These are phyloP conservation scores for Cercospora sp. DNA, from an alignment of 2,329 filamentous ascomycete species.

Conservation along the genomic window DNA sequence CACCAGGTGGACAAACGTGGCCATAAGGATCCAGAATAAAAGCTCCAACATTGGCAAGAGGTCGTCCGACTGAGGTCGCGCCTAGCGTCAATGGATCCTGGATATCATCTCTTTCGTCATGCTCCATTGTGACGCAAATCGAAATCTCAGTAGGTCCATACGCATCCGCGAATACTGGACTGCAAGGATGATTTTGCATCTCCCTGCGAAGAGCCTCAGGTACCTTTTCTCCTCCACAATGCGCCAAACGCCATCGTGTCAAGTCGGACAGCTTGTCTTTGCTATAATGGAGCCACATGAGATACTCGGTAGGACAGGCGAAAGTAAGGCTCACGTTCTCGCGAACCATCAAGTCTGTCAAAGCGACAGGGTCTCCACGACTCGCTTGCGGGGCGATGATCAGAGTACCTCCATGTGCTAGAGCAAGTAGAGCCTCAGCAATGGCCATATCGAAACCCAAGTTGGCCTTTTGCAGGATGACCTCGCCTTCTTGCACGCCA, in stretches of 20 bases:
- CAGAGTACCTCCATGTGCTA: slow-evolving; percentile 43
- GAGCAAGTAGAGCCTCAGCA: slow-evolving; percentile 41
- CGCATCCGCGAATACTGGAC: slow-evolving; percentile 12
- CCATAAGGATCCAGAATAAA: slow-evolving; percentile 47
- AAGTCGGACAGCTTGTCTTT: slow-evolving; percentile 12
- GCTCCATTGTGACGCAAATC: slow-evolving; percentile 18
- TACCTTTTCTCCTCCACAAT: slow-evolving; percentile 39
- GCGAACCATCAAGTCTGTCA: slow-evolving; percentile 42
- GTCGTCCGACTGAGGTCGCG: slow-evolving; percentile 17
- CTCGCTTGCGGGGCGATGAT: slow-evolving; percentile 38
- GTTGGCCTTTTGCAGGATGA: slow-evolving; percentile 44
- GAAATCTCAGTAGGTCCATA: slow-evolving; percentile 27
- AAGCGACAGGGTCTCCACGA: slow-evolving; percentile 41
- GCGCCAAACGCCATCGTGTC: slow-evolving; percentile 37
- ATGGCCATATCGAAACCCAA: slow-evolving; percentile 48
- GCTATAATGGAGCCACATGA: slow-evolving; percentile 28
- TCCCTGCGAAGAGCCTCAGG: slow-evolving; percentile 19
- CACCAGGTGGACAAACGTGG: slow-evolving; percentile 44
- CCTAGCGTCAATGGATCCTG: slow-evolving; percentile 16
- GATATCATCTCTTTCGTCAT: background rate
- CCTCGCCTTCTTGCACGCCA: slow-evolving; percentile 26
- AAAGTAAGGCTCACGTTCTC: slow-evolving; percentile 44
- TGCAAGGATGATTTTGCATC: slow-evolving; percentile 1
- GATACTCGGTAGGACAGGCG: slow-evolving; percentile 48
- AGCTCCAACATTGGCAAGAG: slow-evolving; percentile 42